Conservation (phyloP, 2,329 filamentous ascomycete genomes). For the Zymoseptoria passerinii region DNA sequence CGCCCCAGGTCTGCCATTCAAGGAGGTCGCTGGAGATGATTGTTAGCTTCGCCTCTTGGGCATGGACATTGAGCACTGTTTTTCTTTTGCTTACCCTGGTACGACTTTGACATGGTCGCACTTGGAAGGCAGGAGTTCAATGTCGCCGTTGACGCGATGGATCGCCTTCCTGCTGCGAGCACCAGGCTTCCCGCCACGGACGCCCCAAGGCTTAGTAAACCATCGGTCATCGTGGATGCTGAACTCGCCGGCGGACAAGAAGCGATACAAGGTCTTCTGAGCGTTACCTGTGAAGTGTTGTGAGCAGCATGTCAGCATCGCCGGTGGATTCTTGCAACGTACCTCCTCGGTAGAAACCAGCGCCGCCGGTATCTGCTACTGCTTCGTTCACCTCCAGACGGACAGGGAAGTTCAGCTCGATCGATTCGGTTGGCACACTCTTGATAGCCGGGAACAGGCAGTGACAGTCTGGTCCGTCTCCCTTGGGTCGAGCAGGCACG, state of each 20-base stretch:
- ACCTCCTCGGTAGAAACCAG: slow-evolving; percentile 20
- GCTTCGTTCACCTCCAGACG: slow-evolving; percentile 22
- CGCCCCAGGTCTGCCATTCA: slow-evolving; percentile 23
- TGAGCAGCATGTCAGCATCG: neutral
- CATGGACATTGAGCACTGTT: no score
- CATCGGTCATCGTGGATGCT: slow-evolving; percentile 22
- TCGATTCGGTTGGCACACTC: slow-evolving; percentile 21
- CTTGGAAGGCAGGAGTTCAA: slow-evolving; percentile 15
- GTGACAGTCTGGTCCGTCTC: slow-evolving; percentile 23
- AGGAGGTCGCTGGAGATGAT: slow-evolving; percentile 13
- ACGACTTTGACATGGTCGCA: slow-evolving; percentile 22
- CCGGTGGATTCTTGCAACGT: neutral
- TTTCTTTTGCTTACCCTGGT: slow-evolving; percentile 9
- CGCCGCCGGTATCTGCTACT: slow-evolving; percentile 20
- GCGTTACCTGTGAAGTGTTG: slow-evolving; percentile 8
- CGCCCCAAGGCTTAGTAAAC: slow-evolving; percentile 22
- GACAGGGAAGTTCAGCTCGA: slow-evolving; percentile 23
- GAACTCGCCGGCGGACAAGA: slow-evolving; percentile 21
- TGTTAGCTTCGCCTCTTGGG: no score
- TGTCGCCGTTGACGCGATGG: slow-evolving; percentile 12
- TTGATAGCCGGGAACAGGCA: slow-evolving; percentile 24
- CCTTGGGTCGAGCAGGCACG: slow-evolving; percentile 20
- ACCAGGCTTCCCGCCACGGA: slow-evolving; percentile 20
- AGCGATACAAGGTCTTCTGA: slow-evolving; percentile 20
- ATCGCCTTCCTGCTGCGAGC: slow-evolving; percentile 19